Base-by-base conservation (phyloP, 73 alveolate species). In the Symbiodinium pilosum region DNA sequence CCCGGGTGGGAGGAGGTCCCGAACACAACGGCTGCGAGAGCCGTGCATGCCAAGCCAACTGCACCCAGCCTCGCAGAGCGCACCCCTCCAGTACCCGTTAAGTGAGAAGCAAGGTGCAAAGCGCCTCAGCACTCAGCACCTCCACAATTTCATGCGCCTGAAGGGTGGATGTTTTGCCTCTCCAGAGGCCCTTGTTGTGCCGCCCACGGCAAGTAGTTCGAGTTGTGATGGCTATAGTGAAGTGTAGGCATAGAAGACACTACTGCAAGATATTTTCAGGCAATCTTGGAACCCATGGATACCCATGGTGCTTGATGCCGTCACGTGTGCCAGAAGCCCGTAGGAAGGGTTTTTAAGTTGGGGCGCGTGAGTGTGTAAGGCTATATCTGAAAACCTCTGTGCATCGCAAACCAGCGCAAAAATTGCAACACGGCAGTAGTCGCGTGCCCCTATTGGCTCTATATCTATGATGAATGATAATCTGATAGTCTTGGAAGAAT, bases 1-100 rank as follows among this genome's bases (percentile, higher is more conserved):
- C 87, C 84, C 30, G 97, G 97, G 8, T 91, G 89, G 89, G 54
- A 30, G 14, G 97, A 91, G 51, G 97, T 69, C 41, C 97, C 97
- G 21, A 88, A 91, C 77, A 69, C 59, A 52, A 41, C 21, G 11
- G 97, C 89, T 5, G 97, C 97, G 18, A 42, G 68, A 21, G 21
- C 34, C 30, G 88, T 59, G n/a, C 32, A 32, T 40, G 97, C 97
- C 20, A 71, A 42, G 71, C 89, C 97, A 26, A 91, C 97, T 24
- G 97, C 47, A 41, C 97, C 97, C 40, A 28, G 52, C 41, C 43
- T 43, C 41, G 56, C 24, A 43, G 89, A 71, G 81, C 75, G 97
- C 26, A 68, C 51, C 52, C 97, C 97, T 24, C 95, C 95, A 43
- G 81, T n/a, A 81, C 81, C 69, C 75, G 34, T 18, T 12, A 18